Percentiles rank a stretch among this genome's conserved stretches.
These are phyloP conservation scores for Diaporthe nobilis DNA, from an alignment of 2,329 filamentous ascomycete species.

Conservation along the genomic window DNA sequence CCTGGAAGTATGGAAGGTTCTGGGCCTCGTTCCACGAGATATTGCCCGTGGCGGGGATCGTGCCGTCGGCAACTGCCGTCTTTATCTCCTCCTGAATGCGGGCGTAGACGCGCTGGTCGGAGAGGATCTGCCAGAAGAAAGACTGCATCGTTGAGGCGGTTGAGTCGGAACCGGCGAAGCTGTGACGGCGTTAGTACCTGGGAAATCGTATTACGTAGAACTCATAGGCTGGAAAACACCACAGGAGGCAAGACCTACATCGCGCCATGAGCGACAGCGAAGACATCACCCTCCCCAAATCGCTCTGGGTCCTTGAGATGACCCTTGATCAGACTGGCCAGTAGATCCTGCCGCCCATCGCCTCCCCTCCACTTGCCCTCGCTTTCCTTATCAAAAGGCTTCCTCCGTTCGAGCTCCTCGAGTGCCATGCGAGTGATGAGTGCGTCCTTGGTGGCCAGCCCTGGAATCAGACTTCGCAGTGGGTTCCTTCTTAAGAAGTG, in stretches of 20 bases:
- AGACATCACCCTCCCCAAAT: constrained; percentile 67
- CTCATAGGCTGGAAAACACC: background rate
- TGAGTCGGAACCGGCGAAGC: constrained; percentile 73
- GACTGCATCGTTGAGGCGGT: constrained; percentile 72
- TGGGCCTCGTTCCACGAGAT: constrained; percentile 64
- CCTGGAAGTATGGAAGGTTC: constrained; percentile 67
- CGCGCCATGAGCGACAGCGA: constrained; percentile 69
- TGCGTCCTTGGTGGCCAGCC: constrained; percentile 59
- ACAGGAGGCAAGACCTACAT: constrained; percentile 58
- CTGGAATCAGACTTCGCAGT: constrained; percentile 59
- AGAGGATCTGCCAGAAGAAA: constrained; percentile 66
- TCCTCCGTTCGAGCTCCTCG: constrained; percentile 62
- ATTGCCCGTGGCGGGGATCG: constrained; percentile 56
- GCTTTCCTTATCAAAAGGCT: constrained; percentile 61
- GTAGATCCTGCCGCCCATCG: constrained; percentile 64
- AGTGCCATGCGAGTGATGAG: constrained; percentile 66
- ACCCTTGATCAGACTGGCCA: constrained; percentile 66
- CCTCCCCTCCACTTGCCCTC: constrained; percentile 56
- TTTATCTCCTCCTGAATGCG: constrained; percentile 60
- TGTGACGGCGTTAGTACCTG: constrained; percentile 45
- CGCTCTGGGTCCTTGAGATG: constrained; percentile 64
- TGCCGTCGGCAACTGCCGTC: constrained; percentile 53
- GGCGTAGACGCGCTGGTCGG: constrained; percentile 58
- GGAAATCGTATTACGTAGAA: background rate
- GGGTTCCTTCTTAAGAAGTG: constrained; percentile 64